phyloP scores from a whole-genome alignment of 2,329 filamentous ascomycete species.

The Paraphaeosphaeria minitans region DNA sequence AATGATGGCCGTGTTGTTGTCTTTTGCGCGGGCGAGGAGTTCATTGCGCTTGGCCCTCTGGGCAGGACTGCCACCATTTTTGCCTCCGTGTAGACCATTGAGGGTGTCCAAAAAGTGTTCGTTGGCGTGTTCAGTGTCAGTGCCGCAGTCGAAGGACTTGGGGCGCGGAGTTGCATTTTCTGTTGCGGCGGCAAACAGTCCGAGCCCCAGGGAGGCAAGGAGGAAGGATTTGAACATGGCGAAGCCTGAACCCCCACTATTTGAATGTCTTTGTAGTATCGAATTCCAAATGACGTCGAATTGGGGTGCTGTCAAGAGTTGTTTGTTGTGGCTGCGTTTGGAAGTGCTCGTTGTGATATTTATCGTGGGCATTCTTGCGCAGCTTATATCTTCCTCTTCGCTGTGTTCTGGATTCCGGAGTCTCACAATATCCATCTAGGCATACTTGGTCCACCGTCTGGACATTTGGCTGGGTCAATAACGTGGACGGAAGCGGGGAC shows the following conservation, averaged over 20 bases:
- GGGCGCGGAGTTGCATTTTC: constrained; percentile 18
- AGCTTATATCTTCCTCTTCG: constrained; percentile 36
- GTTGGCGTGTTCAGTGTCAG: constrained; percentile 42
- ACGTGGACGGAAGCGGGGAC: constrained; percentile 34
- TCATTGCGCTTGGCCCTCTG: constrained; percentile 29
- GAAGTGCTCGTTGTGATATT: constrained; percentile 15
- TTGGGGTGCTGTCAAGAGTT: background rate
- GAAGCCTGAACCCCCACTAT: constrained; percentile 3
- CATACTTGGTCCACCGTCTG: constrained; percentile 28
- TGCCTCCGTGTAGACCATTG: constrained; percentile 37
- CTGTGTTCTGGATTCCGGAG: constrained; percentile 39
- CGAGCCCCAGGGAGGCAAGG: constrained; percentile 35
- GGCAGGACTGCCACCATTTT: constrained; percentile 30
- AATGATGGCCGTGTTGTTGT: constrained; percentile 37
- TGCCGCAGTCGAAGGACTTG: constrained; percentile 52
- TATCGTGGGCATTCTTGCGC: constrained; percentile 17
- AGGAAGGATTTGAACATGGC: constrained; percentile 35
- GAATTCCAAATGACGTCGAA: constrained; percentile 11
- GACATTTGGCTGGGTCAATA: constrained; percentile 20
- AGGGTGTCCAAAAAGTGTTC: constrained; percentile 48
- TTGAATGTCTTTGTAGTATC: constrained; percentile 14
- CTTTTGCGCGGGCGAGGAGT: constrained; percentile 25
- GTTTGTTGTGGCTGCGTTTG: background rate
- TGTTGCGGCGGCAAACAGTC: constrained; percentile 21
- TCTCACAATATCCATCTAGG: constrained; percentile 36